Base-by-base conservation (phyloP, 441 rosid genomes). In the Bruguiera hainesii region DNA sequence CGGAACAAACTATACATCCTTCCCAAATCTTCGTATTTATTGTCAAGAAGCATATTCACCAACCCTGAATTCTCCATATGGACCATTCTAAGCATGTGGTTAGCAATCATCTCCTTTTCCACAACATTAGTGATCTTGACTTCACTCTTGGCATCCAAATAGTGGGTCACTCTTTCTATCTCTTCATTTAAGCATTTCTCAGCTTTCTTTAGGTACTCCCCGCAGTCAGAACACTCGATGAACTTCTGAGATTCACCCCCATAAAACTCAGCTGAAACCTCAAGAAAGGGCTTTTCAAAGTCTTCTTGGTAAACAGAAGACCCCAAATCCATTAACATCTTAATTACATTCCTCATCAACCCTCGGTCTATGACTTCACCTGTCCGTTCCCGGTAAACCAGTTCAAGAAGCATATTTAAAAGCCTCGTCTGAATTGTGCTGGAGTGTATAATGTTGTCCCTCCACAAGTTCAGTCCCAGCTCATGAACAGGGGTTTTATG, bases 21-120 rank as follows among this genome's bases (percentile, higher is more conserved):
- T 73, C 91, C 87, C 83, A 89, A 73, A 83, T 94, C 97, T 26
- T 84, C 92, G 66, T 88, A 86, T 76, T 83, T 89, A 64, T 94
- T 96, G 64, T 94, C 88, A 61, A 94, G 84, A 73, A 94, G 94
- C 98, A 94, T 91, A 79, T 91, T 82, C 68, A 91, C 96, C 78
- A 91, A 73, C 59, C 98, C 99, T 7, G 98, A 94, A 73, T 88
- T 87, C 82, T 94, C 99, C 98, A 94, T 91, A 77, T 94, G 99
- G 55, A 94, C 97, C 56, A 94, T 78, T 60, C 97, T 85, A 79
- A 74, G 80, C 99, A 91, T 91, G 92, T 94, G 98, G 79, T 86
- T 91, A 53, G 91, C 94, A 69, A 94, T 87, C 98, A 91, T 94
- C 87, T 89, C 98, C 79, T 81, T 88, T 85, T 89, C 99, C 76